Percentiles rank a stretch among this genome's conserved stretches.
Evolutionary conservation across 139 green algal genomes (phyloP).

Genomic region (Marvania coccoides): DNA sequence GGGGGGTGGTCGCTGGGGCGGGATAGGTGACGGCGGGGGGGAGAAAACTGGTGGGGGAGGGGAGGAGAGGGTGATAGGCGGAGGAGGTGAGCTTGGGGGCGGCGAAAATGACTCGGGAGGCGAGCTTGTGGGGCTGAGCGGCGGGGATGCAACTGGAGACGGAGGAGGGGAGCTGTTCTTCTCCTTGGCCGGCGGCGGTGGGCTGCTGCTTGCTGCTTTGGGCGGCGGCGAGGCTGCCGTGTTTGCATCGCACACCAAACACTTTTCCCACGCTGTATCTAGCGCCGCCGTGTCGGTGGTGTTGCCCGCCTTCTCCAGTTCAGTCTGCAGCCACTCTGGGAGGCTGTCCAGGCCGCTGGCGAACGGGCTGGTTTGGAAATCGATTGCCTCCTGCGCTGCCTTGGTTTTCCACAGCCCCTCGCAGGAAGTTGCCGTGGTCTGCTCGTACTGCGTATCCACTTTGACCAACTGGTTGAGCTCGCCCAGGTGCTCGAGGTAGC

Average conservation of each 20-base stretch:
- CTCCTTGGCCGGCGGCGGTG: no score
- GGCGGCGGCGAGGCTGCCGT: no score
- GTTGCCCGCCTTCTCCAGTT: neutral
- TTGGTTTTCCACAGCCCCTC: neutral
- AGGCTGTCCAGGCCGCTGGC: neutral
- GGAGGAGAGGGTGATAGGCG: no score
- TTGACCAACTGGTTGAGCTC: neutral
- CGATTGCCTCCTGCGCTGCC: neutral
- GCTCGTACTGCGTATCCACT: neutral
- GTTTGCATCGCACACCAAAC: neutral
- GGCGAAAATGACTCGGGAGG: no score
- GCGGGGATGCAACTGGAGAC: no score
- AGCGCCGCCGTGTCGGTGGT: neutral
- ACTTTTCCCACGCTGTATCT: neutral
- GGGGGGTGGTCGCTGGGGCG: no score
- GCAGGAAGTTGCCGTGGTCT: neutral
- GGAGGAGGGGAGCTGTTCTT: no score
- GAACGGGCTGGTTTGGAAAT: constrained; percentile 5
- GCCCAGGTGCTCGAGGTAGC: neutral
- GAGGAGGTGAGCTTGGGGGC: no score
- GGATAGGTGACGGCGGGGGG: no score
- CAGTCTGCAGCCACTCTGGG: neutral
- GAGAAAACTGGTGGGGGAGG: no score
- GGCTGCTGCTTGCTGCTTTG: no score
- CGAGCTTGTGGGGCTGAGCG: no score